A percentile compares a stretch with the other conserved stretches of the same genome.
These are phyloP conservation scores for Fusarium succisae DNA, from an alignment of 2,329 filamentous ascomycete genomes.

Conservation along the genomic window DNA sequence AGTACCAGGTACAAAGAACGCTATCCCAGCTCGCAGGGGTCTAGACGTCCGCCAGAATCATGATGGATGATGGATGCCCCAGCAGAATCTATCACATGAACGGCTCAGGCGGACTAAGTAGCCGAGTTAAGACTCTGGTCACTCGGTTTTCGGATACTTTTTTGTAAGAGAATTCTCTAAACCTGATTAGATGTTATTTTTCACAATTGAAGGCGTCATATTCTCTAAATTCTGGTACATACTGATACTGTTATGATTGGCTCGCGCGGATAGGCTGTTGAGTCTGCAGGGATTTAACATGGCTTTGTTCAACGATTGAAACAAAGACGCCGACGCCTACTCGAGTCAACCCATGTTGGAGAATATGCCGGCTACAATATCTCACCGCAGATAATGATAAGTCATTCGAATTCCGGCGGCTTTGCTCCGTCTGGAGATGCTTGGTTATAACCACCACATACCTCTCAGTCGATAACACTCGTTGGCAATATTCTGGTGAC, in stretches of 20 bases:
- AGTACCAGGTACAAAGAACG: conserved; percentile 26
- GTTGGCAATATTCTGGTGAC: neutral
- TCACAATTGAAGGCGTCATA: conserved; percentile 11
- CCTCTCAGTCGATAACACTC: neutral
- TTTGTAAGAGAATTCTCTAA: neutral
- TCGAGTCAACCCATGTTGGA: neutral
- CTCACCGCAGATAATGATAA: neutral
- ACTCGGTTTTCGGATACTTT: neutral
- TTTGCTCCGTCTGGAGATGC: neutral
- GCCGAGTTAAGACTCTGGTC: conserved; percentile 18
- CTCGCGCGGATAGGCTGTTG: conserved; percentile 4
- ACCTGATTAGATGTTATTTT: neutral
- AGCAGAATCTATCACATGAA: conserved; percentile 37
- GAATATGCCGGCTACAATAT: neutral
- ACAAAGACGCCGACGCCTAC: neutral
- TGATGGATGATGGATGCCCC: conserved; percentile 24
- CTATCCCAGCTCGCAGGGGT: conserved; percentile 31
- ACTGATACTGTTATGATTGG: neutral
- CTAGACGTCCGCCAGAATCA: conserved; percentile 23
- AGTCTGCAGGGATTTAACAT: conserved; percentile 1
- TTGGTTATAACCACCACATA: neutral
- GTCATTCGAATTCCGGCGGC: neutral
- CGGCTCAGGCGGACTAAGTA: conserved; percentile 21
- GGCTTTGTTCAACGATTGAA: conserved; percentile 6
- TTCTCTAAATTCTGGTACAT: neutral